Percentiles rank a stretch among this genome's conserved stretches.
phyloP scores from a whole-genome alignment of 371 early-diverging fungal species.

The Parasitella parasitica region DNA sequence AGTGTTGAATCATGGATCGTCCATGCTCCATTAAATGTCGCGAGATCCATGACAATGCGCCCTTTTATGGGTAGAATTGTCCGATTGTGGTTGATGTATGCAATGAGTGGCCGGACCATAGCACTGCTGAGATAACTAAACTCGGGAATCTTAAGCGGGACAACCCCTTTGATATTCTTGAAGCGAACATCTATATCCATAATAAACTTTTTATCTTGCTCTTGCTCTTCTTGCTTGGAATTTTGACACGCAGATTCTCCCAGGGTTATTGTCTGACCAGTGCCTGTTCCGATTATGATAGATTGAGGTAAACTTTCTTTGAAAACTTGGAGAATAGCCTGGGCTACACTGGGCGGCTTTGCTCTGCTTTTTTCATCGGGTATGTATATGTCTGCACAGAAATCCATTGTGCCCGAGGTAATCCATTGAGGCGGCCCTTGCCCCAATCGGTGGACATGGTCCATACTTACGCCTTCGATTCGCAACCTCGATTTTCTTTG shows the following conservation, averaged over 20 bases:
- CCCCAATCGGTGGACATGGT: slow-evolving; percentile 86
- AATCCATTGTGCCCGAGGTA: slow-evolving; percentile 82
- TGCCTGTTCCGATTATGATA: slow-evolving; percentile 48
- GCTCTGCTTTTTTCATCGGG: slow-evolving; percentile 54
- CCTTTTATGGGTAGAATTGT: slow-evolving; percentile 82
- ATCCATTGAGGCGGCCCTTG: slow-evolving; percentile 96
- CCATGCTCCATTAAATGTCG: slow-evolving; percentile 92
- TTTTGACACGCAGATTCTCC: not conserved
- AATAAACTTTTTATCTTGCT: slow-evolving; percentile 20
- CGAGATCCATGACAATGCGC: slow-evolving; percentile 73
- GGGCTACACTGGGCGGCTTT: slow-evolving; percentile 51
- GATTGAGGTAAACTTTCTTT: slow-evolving; percentile 65
- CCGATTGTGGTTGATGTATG: slow-evolving; percentile 89
- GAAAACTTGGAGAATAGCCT: slow-evolving; percentile 70
- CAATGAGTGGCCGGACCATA: slow-evolving; percentile 88
- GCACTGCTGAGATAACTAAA: slow-evolving; percentile 79
- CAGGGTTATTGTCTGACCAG: not conserved
- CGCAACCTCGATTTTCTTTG: slow-evolving; percentile 72
- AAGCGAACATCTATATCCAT: slow-evolving; percentile 78
- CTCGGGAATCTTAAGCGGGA: slow-evolving; percentile 73
- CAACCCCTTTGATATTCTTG: slow-evolving; percentile 84
- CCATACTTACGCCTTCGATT: slow-evolving; percentile 86
- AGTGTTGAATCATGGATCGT: slow-evolving; percentile 82
- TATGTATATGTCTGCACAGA: slow-evolving; percentile 71
- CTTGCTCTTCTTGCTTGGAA: not conserved